Evolutionary conservation across 1,284 basidiomycete genomes (phyloP).

Genomic region (Cryptococcus sp.): DNA sequence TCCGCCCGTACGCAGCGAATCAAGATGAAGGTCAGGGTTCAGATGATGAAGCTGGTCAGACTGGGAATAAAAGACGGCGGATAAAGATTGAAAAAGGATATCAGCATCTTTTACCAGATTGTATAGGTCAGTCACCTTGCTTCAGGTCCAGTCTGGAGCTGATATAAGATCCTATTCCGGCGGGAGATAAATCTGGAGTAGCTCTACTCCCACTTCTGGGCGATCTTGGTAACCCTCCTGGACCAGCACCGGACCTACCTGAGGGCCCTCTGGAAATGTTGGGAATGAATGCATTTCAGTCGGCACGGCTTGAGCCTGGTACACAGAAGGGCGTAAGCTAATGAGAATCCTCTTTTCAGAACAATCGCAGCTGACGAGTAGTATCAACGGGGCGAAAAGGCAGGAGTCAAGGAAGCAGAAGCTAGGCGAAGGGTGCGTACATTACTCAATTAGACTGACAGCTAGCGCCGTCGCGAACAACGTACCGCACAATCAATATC

Average conservation of each 20-base stretch:
- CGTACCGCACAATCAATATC: background rate
- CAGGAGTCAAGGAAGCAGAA: constrained; percentile 28
- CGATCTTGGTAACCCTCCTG: constrained; percentile 9
- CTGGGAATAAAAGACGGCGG: constrained; percentile 5
- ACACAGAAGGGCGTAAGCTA: constrained; percentile 30
- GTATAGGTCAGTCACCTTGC: constrained; percentile 36
- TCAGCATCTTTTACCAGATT: constrained; percentile 36
- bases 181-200: constrained; percentile 19
- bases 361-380: constrained; percentile 6
- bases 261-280: constrained; percentile 17
- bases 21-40: background rate
- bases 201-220: constrained; percentile 26
- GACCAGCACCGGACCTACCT: constrained; percentile 9
- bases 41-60: background rate
- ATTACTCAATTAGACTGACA: background rate
- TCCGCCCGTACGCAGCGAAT: constrained; percentile 32
- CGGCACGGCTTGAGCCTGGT: constrained; percentile 31
- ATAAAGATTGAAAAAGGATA: constrained; percentile 38
- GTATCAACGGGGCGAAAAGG: constrained; percentile 33
- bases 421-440: constrained; percentile 22
- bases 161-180: constrained; percentile 29
- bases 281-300: constrained; percentile 16
- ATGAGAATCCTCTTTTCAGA: background rate
- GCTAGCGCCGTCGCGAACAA: constrained; percentile 1
- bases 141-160: too few species aligned